Base-by-base conservation (phyloP, 1,139 yeast species). In the Geotrichum europaeum region DNA sequence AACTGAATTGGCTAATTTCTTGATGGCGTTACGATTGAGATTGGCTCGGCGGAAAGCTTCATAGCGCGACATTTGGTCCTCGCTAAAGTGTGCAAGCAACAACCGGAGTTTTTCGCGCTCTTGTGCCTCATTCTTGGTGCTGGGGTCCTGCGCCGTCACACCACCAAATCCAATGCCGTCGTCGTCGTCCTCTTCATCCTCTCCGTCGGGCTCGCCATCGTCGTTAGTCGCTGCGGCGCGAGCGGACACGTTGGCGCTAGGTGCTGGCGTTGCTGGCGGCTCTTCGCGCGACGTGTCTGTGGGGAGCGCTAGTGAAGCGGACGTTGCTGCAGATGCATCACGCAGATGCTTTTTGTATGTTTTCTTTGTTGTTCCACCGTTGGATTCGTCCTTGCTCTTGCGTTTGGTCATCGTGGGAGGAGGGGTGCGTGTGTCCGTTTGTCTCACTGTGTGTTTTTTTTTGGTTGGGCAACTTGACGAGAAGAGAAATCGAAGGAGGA, bases 41-140 rank as follows among this genome's bases (percentile, higher is more conserved):
- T 90, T 87, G 60, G 96, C 87, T 66, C 98, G 79, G 66, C 97
- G 81, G 72, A 86, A 91, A 13, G 89, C 89, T 70, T 91, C 97
- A 73, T 91, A 92, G 58, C 97, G 75, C 63, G 86, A 86, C 86
- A 89, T 86, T 70, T 94, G 97, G 49, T 85, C 89, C n/a, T 83
- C 83, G 62, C 87, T 86, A 70, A 94, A 84, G 65, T 85, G 84
- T 25, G 89, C 83, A 64, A 91, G 81, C 64, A 92, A 75, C 32
- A 91, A 69, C 65, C 88, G 81, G 71, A 84, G 81, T 63, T 83
- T 80, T 58, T 86, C 92, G 30, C 59, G 47, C 45, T 58, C 55
- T 40, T 54, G 61, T 20, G 63, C 65, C 7, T 51, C 55, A 18
- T 55, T 62, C 13, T 53, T 51, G 22, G 57, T 28, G 55, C 60